Evolutionary conservation across 305 asterid genomes (phyloP).

Genomic region (Fraxinus xanthoxyloides): DNA sequence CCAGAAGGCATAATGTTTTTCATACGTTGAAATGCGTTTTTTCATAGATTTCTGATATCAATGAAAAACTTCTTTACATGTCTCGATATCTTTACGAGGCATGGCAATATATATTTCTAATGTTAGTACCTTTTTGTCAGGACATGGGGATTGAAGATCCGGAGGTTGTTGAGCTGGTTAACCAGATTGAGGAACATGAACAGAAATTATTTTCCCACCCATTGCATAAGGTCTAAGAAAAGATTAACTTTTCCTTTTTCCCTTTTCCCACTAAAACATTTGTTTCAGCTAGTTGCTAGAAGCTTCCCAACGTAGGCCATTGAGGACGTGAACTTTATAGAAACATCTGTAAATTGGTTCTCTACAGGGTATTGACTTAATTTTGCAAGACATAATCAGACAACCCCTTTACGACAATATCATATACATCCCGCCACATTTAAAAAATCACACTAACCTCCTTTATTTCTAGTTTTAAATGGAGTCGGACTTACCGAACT

Average conservation of each 20-base stretch:
- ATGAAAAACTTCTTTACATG: neutral
- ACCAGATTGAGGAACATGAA: constrained; percentile 79
- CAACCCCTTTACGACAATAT: neutral
- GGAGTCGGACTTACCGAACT: too few species aligned
- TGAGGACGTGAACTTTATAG: neutral
- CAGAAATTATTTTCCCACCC: constrained; percentile 75
- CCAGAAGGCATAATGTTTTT: neutral
- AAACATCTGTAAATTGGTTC: constrained; percentile 12
- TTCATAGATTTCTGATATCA: constrained; percentile 6
- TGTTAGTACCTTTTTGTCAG: constrained; percentile 38
- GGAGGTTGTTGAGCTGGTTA: constrained; percentile 71
- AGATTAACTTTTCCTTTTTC: neutral
- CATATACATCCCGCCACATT: neutral
- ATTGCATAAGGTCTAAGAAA: constrained; percentile 62
- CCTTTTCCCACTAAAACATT: constrained; percentile 3
- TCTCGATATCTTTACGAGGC: constrained; percentile 7
- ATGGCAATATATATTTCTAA: constrained; percentile 11
- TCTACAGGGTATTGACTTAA: constrained; percentile 13
- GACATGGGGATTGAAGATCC: constrained; percentile 90
- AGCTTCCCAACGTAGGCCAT: neutral
- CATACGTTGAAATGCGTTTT: neutral
- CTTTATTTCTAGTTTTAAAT: neutral
- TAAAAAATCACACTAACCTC: neutral
- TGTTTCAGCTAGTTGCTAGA: constrained; percentile 7
- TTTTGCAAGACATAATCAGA: neutral